Percentiles rank a stretch among this genome's conserved stretches.
Conservation (phyloP, 805 yeast genomes). For the Brettanomyces nanus region DNA sequence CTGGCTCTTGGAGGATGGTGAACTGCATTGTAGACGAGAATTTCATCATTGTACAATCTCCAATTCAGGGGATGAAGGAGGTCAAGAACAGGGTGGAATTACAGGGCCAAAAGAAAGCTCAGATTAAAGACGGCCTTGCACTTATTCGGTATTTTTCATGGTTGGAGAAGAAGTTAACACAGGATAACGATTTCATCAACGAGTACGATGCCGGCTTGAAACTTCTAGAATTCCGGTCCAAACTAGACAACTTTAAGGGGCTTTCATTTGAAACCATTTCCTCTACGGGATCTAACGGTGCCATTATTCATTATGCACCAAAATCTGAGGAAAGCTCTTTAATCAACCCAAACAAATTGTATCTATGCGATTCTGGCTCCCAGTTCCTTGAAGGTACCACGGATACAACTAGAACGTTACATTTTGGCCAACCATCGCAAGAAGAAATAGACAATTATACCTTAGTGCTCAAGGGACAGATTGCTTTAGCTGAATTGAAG, state of each 20-base stretch:
- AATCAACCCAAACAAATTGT: conserved; percentile 45
- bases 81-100: conserved; percentile 43
- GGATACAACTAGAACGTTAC: conserved; percentile 55
- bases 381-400: conserved; percentile 60
- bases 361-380: conserved; percentile 52
- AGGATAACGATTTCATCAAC: conserved; percentile 38
- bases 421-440: conserved; percentile 38
- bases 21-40: conserved; percentile 35
- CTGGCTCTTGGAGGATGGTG: conserved; percentile 62
- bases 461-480: conserved; percentile 49
- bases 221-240: conserved; percentile 44
- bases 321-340: conserved; percentile 31
- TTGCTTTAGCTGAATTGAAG: conserved; percentile 38
- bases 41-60: conserved; percentile 38
- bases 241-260: conserved; percentile 48
- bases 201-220: conserved; percentile 63
- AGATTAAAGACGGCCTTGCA: conserved; percentile 53
- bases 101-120: conserved; percentile 42
- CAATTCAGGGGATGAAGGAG: conserved; percentile 46
- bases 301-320: conserved; percentile 71
- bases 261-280: conserved; percentile 69
- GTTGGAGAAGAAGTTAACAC: conserved; percentile 43
- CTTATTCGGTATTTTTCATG: conserved; percentile 46
- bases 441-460: conserved; percentile 46
- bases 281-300: conserved; percentile 69